Evolutionary conservation across 495 filamentous ascomycete species (phyloP).

Genomic region (Aspergillus haitiensis): DNA sequence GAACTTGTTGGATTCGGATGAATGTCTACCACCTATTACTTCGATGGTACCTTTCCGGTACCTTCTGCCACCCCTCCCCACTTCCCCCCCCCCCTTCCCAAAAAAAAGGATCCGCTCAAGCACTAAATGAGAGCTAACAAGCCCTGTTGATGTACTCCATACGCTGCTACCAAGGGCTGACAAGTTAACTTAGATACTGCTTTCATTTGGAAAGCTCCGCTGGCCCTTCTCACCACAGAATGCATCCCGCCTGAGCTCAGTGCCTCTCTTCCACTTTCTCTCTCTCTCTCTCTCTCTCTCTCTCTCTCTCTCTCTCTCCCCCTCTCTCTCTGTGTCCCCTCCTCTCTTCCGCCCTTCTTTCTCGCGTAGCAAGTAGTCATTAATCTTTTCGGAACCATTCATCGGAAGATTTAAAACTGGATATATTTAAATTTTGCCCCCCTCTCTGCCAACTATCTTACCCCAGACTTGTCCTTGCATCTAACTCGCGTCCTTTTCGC

Average conservation of each 20-base stretch:
- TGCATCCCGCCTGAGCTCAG: slow-evolving; percentile 14
- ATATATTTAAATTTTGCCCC: background rate
- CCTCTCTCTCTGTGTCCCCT: background rate
- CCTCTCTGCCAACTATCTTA: background rate
- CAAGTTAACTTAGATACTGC: background rate
- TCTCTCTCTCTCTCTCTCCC: no score
- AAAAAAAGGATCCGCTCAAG: slow-evolving; percentile 23
- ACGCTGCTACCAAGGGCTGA: slow-evolving; percentile 9
- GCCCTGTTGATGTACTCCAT: slow-evolving; percentile 11
- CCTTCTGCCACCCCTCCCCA: background rate
- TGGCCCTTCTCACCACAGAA: slow-evolving; percentile 13
- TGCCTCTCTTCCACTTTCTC: no score
- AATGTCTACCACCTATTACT: no score
- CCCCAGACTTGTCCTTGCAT: slow-evolving; percentile 13
- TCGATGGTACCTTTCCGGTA: slow-evolving; percentile 1
- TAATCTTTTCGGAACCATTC: background rate
- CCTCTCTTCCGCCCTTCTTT: background rate
- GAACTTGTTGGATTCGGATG: no score
- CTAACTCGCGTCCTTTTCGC: slow-evolving; percentile 1
- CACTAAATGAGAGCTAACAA: slow-evolving; percentile 19
- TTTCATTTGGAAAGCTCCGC: slow-evolving; percentile 26
- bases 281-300: no score
- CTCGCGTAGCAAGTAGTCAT: background rate
- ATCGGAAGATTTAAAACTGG: background rate
- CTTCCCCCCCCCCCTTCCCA: slow-evolving; percentile 15